phyloP scores from a whole-genome alignment of 2,329 filamentous ascomycete species.

The Hypoxylon sp. region DNA sequence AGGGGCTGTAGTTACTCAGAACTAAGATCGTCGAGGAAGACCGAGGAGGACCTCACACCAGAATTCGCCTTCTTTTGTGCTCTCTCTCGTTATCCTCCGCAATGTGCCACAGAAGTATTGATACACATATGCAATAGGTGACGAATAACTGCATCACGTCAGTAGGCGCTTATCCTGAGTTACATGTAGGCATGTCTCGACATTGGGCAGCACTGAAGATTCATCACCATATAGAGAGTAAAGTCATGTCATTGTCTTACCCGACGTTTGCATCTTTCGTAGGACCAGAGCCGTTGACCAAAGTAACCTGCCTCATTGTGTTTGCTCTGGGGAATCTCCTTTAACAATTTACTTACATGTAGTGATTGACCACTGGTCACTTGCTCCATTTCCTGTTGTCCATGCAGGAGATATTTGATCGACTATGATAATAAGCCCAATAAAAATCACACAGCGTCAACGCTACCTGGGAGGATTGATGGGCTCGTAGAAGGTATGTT shows the following conservation, averaged over 20 bases:
- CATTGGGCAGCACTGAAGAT: conserved; percentile 32
- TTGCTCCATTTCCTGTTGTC: conserved; percentile 33
- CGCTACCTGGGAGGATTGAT: background rate
- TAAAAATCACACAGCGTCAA: conserved; percentile 29
- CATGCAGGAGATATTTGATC: conserved; percentile 21
- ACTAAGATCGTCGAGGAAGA: conserved; percentile 24
- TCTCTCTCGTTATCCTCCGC: conserved; percentile 25
- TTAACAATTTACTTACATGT: conserved; percentile 4
- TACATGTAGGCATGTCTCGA: conserved; percentile 41
- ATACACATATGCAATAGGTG: conserved; percentile 46
- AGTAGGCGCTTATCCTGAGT: conserved; percentile 34
- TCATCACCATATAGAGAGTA: conserved; percentile 39
- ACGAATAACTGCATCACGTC: conserved; percentile 48
- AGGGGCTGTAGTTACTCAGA: conserved; percentile 22
- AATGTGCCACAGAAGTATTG: conserved; percentile 39
- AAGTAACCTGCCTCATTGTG: conserved; percentile 45
- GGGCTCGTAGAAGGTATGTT: background rate
- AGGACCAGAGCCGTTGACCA: conserved; percentile 48
- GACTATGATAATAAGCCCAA: conserved; percentile 11
- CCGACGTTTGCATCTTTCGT: conserved; percentile 51
- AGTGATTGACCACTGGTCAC: conserved; percentile 34
- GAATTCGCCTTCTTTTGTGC: conserved; percentile 13
- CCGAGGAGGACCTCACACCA: conserved; percentile 23
- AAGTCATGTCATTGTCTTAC: conserved; percentile 51
- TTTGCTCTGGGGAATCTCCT: conserved; percentile 46